phyloP scores from a whole-genome alignment of 169 alveolate species.

The Plasmodium malariae region DNA sequence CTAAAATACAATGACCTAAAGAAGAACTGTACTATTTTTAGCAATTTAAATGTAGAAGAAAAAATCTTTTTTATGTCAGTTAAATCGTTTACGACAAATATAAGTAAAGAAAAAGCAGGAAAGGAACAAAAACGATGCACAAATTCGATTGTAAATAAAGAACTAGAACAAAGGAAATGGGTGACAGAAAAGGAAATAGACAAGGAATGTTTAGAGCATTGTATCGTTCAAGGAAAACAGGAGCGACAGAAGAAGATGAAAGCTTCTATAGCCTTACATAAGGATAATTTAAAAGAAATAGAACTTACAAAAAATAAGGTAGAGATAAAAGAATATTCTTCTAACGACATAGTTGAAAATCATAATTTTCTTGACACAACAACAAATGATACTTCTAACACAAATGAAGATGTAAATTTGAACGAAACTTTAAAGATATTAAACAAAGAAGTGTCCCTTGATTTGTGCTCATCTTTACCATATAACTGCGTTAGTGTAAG shows the following conservation, averaged over 20 bases:
- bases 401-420: conserved; percentile 11
- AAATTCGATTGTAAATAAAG: too few species aligned
- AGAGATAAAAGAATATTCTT: background rate
- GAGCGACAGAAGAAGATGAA: too few species aligned
- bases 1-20: conserved; percentile 40
- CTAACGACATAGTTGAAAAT: background rate
- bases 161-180: too few species aligned
- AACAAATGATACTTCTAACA: background rate
- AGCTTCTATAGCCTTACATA: too few species aligned
- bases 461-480: background rate
- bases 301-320: background rate
- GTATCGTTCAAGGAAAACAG: too few species aligned
- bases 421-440: conserved; percentile 21
- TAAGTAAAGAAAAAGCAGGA: background rate
- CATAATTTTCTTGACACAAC: background rate
- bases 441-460: conserved; percentile 1
- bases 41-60: conserved; percentile 41
- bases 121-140: too few species aligned
- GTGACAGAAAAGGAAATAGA: too few species aligned
- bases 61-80: conserved; percentile 26
- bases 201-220: too few species aligned
- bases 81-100: background rate
- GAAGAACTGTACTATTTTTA: conserved; percentile 56
- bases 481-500: background rate
- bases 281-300: background rate